Evolutionary conservation across 768 basidiomycete species (phyloP).

Genomic region (Fomitopsis serialis): DNA sequence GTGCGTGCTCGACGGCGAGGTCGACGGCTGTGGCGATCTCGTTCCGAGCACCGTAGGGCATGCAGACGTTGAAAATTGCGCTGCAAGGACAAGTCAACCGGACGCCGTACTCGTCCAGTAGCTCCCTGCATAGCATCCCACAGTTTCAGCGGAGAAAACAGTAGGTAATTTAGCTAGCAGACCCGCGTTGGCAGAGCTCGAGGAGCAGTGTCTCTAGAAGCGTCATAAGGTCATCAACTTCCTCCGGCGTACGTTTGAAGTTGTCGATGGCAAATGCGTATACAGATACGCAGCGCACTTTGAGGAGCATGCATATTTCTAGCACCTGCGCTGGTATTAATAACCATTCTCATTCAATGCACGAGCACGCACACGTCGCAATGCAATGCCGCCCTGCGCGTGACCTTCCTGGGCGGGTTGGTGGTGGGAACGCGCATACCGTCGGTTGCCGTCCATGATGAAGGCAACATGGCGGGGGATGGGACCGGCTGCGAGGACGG

Average conservation of each 20-base stretch:
- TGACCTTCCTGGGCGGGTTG: constrained; percentile 76
- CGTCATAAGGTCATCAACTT: constrained; percentile 86
- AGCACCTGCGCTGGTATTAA: constrained; percentile 51
- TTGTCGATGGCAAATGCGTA: constrained; percentile 98
- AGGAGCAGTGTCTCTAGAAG: constrained; percentile 72
- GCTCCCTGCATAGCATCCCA: constrained; percentile 41
- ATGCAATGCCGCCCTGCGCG: constrained; percentile 72
- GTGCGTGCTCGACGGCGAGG: constrained; percentile 37
- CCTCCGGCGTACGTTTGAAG: constrained; percentile 81
- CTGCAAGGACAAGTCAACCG: constrained; percentile 56
- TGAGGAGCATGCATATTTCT: constrained; percentile 78
- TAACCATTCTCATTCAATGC: neutral
- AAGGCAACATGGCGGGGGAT: constrained; percentile 89
- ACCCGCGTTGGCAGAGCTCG: constrained; percentile 83
- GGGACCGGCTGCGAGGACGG: constrained; percentile 74
- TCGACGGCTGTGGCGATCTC: constrained; percentile 84
- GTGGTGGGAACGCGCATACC: constrained; percentile 72
- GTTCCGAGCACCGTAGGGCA: constrained; percentile 88
- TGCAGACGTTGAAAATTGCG: constrained; percentile 85
- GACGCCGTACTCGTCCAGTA: constrained; percentile 79
- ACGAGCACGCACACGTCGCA: constrained; percentile 59
- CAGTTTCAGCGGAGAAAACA: neutral
- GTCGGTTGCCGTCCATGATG: constrained; percentile 95
- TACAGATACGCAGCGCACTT: constrained; percentile 81
- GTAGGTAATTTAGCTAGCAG: constrained; percentile 19